A percentile compares a stretch with the other conserved stretches of the same genome.
These are phyloP conservation scores for Picea glauca DNA, from an alignment of 75 land plant genomes.

Conservation along the genomic window DNA sequence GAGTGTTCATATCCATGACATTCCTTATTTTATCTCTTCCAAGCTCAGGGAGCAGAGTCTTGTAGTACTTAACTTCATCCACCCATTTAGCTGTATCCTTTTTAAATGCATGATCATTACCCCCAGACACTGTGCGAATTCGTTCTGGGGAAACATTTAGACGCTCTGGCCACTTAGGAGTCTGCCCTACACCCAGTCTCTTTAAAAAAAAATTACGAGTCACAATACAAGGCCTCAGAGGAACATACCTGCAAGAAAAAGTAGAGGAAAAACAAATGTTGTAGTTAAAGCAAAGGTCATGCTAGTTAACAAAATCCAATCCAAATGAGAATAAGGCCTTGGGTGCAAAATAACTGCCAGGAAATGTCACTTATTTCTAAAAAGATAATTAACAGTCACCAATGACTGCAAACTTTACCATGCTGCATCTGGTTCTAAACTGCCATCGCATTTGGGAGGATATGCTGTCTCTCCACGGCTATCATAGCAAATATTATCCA, in stretches of 20 bases:
- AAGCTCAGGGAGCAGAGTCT: conserved; percentile 27
- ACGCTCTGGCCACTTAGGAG: conserved; percentile 42
- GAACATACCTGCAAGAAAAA: conserved; percentile 41
- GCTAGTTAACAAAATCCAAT: background rate
- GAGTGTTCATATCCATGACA: conserved; percentile 43
- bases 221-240: conserved; percentile 48
- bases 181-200: conserved; percentile 38
- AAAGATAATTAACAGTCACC: background rate
- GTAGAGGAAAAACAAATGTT: background rate
- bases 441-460: conserved; percentile 51
- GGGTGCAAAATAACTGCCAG: background rate
- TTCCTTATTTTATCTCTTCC: conserved; percentile 26
- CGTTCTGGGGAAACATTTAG: conserved; percentile 26
- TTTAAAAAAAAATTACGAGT: conserved; percentile 12
- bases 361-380: background rate
- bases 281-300: background rate
- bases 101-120: conserved; percentile 18
- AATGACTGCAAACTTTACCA: conserved; percentile 22
- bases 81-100: conserved; percentile 32
- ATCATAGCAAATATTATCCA: conserved; percentile 36
- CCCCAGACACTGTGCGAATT: conserved; percentile 15
- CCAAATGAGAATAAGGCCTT: background rate
- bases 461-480: conserved; percentile 22
- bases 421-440: conserved; percentile 50
- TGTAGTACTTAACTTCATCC: conserved; percentile 36